A percentile compares a stretch with the other conserved stretches of the same genome.
These are phyloP conservation scores for Hypholoma sublateritium DNA, from an alignment of 768 basidiomycete genomes.

Conservation along the genomic window DNA sequence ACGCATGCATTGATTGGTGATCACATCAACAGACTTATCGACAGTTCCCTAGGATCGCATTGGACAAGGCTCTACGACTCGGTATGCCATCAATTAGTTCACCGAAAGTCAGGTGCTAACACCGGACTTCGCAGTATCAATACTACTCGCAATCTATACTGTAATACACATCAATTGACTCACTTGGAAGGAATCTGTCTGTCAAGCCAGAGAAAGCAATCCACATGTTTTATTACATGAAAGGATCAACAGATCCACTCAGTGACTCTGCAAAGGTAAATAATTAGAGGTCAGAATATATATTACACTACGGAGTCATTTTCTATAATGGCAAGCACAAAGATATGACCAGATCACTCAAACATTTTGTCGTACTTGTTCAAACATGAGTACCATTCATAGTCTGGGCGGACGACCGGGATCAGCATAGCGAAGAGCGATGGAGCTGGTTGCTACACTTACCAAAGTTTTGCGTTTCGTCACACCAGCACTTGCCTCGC, in stretches of 20 bases:
- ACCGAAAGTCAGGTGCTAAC: neutral
- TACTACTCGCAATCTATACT: constrained; percentile 90
- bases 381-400: constrained; percentile 88
- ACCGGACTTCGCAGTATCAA: constrained; percentile 62
- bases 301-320: neutral
- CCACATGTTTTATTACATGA: neutral
- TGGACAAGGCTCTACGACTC: constrained; percentile 98
- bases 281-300: constrained; percentile 1
- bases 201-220: neutral
- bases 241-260: no score
- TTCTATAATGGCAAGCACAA: neutral
- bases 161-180: constrained; percentile 32
- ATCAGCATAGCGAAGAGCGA: neutral
- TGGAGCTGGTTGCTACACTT: constrained; percentile 20
- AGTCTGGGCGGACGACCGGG: constrained; percentile 42
- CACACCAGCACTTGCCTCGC: constrained; percentile 87
- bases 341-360: constrained; percentile 14
- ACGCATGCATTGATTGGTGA: constrained; percentile 85
- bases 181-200: neutral
- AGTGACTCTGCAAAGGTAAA: neutral
- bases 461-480: constrained; percentile 74
- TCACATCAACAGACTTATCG: constrained; percentile 86
- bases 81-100: constrained; percentile 39
- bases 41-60: constrained; percentile 86
- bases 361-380: constrained; percentile 72